Conservation (phyloP, 1,284 basidiomycete genomes). For the Cystobasidium pallidum region DNA sequence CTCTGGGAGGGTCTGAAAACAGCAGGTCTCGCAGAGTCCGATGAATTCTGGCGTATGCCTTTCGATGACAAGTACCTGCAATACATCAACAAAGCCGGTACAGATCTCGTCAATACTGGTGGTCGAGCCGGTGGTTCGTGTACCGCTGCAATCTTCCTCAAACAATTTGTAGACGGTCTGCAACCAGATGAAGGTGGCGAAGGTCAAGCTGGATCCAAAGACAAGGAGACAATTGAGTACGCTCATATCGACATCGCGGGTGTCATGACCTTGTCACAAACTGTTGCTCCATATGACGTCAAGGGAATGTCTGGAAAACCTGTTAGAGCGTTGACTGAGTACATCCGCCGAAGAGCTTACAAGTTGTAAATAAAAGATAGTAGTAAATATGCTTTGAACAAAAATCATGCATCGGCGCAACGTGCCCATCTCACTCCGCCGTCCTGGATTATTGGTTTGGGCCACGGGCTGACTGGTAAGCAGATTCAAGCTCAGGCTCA, state of each 20-base stretch:
- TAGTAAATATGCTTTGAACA: too few relatives aligned
- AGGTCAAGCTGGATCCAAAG: slow-evolving; percentile 61
- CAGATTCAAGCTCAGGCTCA: too few relatives aligned
- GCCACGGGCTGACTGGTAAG: too few relatives aligned
- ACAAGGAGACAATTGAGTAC: slow-evolving; percentile 63
- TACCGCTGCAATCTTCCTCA: slow-evolving; percentile 86
- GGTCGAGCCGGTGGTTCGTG: slow-evolving; percentile 64
- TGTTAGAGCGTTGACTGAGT: slow-evolving; percentile 41
- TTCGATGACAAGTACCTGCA: slow-evolving; percentile 75
- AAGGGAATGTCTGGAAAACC: slow-evolving; percentile 44
- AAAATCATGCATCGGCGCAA: too few relatives aligned
- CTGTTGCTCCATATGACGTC: slow-evolving; percentile 20
- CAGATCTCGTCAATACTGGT: slow-evolving; percentile 68
- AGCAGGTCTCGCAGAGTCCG: slow-evolving; percentile 71
- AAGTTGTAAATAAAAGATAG: too few relatives aligned
- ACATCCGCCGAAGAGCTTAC: slow-evolving; percentile 39
- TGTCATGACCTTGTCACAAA: slow-evolving; percentile 63
- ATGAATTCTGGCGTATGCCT: slow-evolving; percentile 58
- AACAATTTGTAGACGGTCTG: slow-evolving; percentile 63
- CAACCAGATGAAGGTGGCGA: slow-evolving; percentile 62
- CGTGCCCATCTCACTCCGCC: too few relatives aligned
- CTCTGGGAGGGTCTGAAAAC: slow-evolving; percentile 73
- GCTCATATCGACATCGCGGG: slow-evolving; percentile 86
- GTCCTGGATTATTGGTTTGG: too few relatives aligned
- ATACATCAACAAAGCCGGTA: slow-evolving; percentile 76